phyloP scores from a whole-genome alignment of 148 eudicot species.

The Camellia sinensis region DNA sequence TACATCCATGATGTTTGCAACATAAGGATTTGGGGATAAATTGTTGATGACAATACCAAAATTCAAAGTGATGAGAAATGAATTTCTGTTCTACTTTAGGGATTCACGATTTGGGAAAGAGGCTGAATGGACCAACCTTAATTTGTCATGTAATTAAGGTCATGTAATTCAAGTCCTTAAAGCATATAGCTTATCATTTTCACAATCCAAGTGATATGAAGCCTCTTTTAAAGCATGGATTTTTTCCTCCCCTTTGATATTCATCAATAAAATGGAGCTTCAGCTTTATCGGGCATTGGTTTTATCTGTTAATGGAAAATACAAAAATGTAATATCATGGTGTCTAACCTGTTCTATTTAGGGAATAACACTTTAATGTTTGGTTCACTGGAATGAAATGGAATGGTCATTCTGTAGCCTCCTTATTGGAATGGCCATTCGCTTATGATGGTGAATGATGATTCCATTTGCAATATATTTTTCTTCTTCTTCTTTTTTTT shows the following conservation, averaged over 20 bases:
- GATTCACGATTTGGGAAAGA: neutral
- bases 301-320: neutral
- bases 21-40: no score
- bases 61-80: no score
- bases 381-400: no score
- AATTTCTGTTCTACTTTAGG: neutral
- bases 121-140: neutral
- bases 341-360: neutral
- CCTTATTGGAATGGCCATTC: no score
- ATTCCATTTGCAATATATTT: no score
- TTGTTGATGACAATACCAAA: no score
- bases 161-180: neutral
- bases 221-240: neutral
- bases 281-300: neutral
- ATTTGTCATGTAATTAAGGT: neutral
- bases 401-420: no score
- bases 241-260: neutral
- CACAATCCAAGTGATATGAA: neutral
- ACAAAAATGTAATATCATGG: neutral
- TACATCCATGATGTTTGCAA: no score
- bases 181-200: neutral
- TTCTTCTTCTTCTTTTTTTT: no score
- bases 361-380: no score
- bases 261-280: neutral
- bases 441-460: no score